A percentile compares a stretch with the other conserved stretches of the same genome.
These are phyloP conservation scores for Botrytis pseudocinerea DNA, from an alignment of 2,329 filamentous ascomycete genomes.

Conservation along the genomic window DNA sequence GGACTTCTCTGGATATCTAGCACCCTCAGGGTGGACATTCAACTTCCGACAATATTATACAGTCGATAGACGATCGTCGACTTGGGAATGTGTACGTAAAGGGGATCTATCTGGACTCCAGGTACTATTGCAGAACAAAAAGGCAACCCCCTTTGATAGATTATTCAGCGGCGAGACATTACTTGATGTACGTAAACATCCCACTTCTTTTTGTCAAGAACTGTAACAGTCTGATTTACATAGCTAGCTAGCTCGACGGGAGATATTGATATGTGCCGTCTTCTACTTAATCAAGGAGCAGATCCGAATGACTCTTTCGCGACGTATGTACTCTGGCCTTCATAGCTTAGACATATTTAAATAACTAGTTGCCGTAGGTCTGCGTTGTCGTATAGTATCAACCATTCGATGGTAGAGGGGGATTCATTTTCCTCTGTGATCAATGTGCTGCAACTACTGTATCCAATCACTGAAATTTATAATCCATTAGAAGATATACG, in stretches of 20 bases:
- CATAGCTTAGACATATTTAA: fast-evolving
- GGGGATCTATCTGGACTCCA: not conserved
- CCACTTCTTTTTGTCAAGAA: not conserved
- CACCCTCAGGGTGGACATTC: not conserved
- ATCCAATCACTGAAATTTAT: not conserved
- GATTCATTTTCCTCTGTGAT: not conserved
- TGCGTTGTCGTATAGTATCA: not conserved
- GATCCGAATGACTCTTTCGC: not conserved
- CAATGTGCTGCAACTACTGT: not conserved
- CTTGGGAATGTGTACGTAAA: fast-evolving
- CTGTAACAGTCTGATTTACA: not conserved
- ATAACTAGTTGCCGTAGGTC: not conserved
- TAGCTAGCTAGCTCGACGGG: fast-evolving
- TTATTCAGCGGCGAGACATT: fast-evolving
- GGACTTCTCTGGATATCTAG: not conserved
- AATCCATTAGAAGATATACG: fast-evolving
- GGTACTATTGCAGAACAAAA: fast-evolving
- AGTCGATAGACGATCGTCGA: fast-evolving
- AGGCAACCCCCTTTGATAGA: not conserved
- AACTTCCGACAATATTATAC: not conserved
- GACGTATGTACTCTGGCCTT: not conserved
- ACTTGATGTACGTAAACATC: not conserved
- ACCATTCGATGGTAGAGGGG: too few relatives aligned
- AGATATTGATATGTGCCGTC: not conserved
- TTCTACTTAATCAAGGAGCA: not conserved